Evolutionary conservation across 1,139 yeast species (phyloP).

Genomic region (Pneumocystis carinii): DNA sequence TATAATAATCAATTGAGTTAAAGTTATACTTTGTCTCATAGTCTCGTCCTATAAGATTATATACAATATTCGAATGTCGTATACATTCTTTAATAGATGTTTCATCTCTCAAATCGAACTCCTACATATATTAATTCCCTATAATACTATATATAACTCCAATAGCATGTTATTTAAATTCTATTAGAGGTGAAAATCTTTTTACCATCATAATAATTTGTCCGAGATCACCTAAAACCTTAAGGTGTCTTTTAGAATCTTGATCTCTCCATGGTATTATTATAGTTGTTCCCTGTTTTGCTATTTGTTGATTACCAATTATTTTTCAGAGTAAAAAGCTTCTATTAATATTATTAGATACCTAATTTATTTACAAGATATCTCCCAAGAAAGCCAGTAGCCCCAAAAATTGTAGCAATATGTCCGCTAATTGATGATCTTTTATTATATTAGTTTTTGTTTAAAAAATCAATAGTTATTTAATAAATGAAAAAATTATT

Average conservation of each 20-base stretch:
- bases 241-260: conserved; percentile 61
- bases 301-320: conserved; percentile 20
- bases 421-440: conserved; percentile 81
- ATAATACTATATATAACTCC: conserved; percentile 30
- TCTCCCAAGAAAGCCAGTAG: conserved; percentile 66
- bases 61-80: conserved; percentile 69
- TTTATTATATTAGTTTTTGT: not conserved
- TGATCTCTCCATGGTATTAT: conserved; percentile 73
- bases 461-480: not conserved
- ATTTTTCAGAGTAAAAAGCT: not conserved
- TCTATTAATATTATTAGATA: conserved; percentile 3
- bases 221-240: conserved; percentile 76
- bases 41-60: conserved; percentile 67
- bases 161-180: not conserved
- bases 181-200: not conserved
- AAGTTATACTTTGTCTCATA: conserved; percentile 42
- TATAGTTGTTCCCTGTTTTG: conserved; percentile 66
- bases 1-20: not conserved
- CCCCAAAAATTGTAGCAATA: conserved; percentile 82
- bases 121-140: conserved; percentile 29
- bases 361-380: conserved; percentile 49
- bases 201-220: conserved; percentile 33
- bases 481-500: not conserved
- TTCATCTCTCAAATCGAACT: conserved; percentile 67
- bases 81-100: conserved; percentile 66